phyloP scores from a whole-genome alignment of 2,329 filamentous ascomycete genomes.

The Ascochyta lentis region DNA sequence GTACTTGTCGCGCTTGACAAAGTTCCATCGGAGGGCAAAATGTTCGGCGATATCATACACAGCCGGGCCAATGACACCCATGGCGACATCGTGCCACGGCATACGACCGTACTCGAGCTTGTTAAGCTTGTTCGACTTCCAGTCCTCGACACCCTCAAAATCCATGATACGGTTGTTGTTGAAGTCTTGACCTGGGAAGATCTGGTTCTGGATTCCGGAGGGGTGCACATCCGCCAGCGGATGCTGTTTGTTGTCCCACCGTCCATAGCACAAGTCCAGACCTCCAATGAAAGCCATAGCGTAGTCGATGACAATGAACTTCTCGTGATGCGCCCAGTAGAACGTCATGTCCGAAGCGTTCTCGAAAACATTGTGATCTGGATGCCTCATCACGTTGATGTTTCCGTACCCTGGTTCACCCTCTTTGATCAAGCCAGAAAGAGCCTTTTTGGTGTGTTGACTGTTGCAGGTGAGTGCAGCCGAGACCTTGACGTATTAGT shows the following conservation, averaged over 20 bases:
- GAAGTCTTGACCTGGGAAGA: slow-evolving; percentile 96
- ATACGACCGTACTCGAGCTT: slow-evolving; percentile 93
- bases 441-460: slow-evolving; percentile 85
- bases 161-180: slow-evolving; percentile 98
- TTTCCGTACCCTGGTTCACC: slow-evolving; percentile 85
- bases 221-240: slow-evolving; percentile 87
- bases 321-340: slow-evolving; percentile 98
- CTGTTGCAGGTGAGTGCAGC: slow-evolving; percentile 84
- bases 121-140: slow-evolving; percentile 90
- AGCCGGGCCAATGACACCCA: slow-evolving; percentile 87
- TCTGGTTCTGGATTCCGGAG: slow-evolving; percentile 77
- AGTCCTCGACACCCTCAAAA: slow-evolving; percentile 87
- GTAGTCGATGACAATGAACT: slow-evolving; percentile 95
- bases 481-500: slow-evolving; percentile 38
- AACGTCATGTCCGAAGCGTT: slow-evolving; percentile 96
- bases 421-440: slow-evolving; percentile 81
- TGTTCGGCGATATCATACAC: slow-evolving; percentile 96
- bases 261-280: slow-evolving; percentile 91
- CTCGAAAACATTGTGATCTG: slow-evolving; percentile 93
- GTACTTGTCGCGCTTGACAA: slow-evolving; percentile 96
- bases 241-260: slow-evolving; percentile 91
- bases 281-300: slow-evolving; percentile 91
- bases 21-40: slow-evolving; percentile 95
- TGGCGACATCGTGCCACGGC: slow-evolving; percentile 97
- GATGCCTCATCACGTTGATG: slow-evolving; percentile 87